Evolutionary conservation across 2,329 filamentous ascomycete species (phyloP).

Genomic region (Fusarium sp.): DNA sequence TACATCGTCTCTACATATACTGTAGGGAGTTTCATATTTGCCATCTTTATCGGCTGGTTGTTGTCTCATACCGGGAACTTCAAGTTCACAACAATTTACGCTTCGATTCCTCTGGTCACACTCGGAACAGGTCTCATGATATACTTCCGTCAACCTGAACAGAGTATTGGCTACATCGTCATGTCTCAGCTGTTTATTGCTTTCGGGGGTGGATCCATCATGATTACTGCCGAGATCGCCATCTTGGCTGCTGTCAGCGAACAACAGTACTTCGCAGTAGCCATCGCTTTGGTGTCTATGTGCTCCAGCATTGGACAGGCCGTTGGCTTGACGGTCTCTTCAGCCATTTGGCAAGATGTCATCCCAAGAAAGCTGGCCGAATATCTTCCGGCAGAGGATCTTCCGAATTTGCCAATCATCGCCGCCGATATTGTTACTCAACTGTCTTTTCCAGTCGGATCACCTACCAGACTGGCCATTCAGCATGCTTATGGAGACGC

Average conservation of each 20-base stretch:
- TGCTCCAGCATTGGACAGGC: slow-evolving; percentile 29
- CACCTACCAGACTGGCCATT: slow-evolving; percentile 24
- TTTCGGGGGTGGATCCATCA: slow-evolving; percentile 23
- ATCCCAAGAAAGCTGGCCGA: slow-evolving; percentile 55
- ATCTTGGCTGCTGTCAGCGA: slow-evolving; percentile 30
- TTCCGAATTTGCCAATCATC: slow-evolving; percentile 57
- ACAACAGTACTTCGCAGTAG: slow-evolving; percentile 34
- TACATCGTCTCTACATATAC: slow-evolving; percentile 56
- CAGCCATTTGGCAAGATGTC: slow-evolving; percentile 44
- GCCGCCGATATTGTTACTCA: slow-evolving; percentile 29
- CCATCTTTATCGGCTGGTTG: slow-evolving; percentile 21
- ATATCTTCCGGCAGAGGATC: slow-evolving; percentile 52
- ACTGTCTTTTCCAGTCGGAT: slow-evolving; percentile 24
- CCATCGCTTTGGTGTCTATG: slow-evolving; percentile 26
- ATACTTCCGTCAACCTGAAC: background rate
- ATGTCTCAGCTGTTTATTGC: slow-evolving; percentile 36
- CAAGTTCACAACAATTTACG: slow-evolving; percentile 26
- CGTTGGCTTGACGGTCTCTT: slow-evolving; percentile 28
- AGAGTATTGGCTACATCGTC: slow-evolving; percentile 20
- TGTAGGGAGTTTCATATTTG: slow-evolving; percentile 50
- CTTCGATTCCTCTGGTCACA: slow-evolving; percentile 25
- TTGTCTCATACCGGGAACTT: slow-evolving; percentile 31
- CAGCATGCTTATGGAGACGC: slow-evolving; percentile 35
- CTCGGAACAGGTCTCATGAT: slow-evolving; percentile 34
- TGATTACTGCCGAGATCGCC: slow-evolving; percentile 34